These are phyloP conservation scores for Gnaphalium uliginosum DNA, from an alignment of 129 eudicot species.

Conservation along the genomic window DNA sequence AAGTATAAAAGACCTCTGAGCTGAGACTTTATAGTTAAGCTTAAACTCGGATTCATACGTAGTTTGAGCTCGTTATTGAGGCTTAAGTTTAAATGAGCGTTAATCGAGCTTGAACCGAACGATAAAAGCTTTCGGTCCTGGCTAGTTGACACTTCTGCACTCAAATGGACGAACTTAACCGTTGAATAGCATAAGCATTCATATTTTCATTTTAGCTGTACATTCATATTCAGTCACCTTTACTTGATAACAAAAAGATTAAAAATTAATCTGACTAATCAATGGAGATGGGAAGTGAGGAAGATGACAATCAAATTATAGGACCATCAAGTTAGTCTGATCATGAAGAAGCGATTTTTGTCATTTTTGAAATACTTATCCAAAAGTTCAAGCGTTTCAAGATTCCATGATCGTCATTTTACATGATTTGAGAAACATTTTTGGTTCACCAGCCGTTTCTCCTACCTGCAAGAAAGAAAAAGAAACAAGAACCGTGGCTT, in stretches of 20 bases:
- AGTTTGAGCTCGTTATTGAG: neutral
- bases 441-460: constrained; percentile 24
- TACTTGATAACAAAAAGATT: neutral
- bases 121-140: too few species aligned
- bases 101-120: neutral
- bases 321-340: constrained; percentile 21
- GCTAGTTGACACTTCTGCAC: too few species aligned
- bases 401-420: neutral
- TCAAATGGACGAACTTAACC: neutral
- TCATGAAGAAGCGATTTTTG: constrained; percentile 8
- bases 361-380: constrained; percentile 1
- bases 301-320: constrained; percentile 16
- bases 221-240: constrained; percentile 27
- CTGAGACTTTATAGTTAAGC: neutral
- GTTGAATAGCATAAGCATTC: neutral
- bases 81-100: neutral
- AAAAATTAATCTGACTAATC: constrained; percentile 20
- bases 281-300: constrained; percentile 3
- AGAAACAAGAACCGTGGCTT: neutral
- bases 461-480: constrained; percentile 20
- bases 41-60: neutral
- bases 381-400: neutral
- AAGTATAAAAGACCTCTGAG: too few species aligned
- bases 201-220: constrained; percentile 22
- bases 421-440: constrained; percentile 16